These are phyloP conservation scores for Teratosphaeria viscida DNA, from an alignment of 2,329 filamentous ascomycete species.

Conservation along the genomic window DNA sequence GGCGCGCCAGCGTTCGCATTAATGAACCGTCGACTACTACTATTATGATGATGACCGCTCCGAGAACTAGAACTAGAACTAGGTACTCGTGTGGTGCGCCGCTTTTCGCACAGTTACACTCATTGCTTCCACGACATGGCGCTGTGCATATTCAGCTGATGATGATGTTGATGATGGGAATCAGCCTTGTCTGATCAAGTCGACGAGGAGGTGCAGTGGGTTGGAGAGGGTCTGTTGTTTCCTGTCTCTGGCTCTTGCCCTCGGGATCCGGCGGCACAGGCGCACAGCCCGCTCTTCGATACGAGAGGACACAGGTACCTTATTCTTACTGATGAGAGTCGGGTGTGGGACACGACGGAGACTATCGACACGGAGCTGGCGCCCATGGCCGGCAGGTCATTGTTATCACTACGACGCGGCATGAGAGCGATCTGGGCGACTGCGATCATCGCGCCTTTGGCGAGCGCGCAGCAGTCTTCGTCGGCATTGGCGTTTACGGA, in stretches of 20 bases:
- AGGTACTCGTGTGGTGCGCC: no score
- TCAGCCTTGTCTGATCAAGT: neutral
- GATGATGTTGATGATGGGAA: neutral
- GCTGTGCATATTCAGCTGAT: neutral
- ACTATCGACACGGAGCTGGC: neutral
- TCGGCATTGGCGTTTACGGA: slow-evolving; percentile 1
- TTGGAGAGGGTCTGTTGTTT: neutral
- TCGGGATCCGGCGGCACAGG: neutral
- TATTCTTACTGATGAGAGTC: no score
- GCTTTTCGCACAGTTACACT: no score
- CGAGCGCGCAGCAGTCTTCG: neutral
- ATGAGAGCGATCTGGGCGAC: neutral
- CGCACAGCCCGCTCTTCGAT: neutral
- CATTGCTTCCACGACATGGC: neutral
- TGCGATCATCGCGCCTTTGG: neutral
- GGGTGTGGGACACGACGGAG: neutral
- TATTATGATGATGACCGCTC: neutral
- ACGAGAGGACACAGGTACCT: neutral
- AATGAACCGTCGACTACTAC: neutral
- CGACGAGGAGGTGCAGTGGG: neutral
- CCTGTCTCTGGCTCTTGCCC: neutral
- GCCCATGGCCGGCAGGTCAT: neutral
- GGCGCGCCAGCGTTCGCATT: neutral
- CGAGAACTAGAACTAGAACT: neutral
- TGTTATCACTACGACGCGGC: neutral